phyloP scores from a whole-genome alignment of 495 filamentous ascomycete species.

The Astrocystis sublimbata region DNA sequence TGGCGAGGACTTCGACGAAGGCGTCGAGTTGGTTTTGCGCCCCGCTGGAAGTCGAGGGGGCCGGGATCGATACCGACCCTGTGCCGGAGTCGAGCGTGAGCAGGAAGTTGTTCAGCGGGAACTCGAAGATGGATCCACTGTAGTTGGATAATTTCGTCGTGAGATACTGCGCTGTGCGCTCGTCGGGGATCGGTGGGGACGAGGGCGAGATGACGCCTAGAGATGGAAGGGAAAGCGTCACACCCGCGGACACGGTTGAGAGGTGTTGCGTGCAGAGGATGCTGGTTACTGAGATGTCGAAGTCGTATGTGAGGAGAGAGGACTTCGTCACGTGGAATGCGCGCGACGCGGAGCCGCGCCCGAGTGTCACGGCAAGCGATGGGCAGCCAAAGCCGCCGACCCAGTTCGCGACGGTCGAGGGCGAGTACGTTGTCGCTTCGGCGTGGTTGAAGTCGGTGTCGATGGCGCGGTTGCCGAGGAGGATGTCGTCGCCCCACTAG shows the following conservation, averaged over 20 bases:
- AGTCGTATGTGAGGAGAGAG: background rate
- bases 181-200: background rate
- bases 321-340: background rate
- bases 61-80: background rate
- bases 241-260: background rate
- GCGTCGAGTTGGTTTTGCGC: background rate
- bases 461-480: background rate
- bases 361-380: slow-evolving; percentile 7
- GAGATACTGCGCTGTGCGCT: background rate
- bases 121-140: slow-evolving; percentile 5
- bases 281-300: slow-evolving; percentile 5
- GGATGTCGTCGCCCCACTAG: background rate
- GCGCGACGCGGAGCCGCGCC: slow-evolving; percentile 8
- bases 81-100: slow-evolving; percentile 3
- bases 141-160: background rate
- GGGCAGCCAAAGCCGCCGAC: slow-evolving; percentile 10
- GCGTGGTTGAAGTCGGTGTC: background rate
- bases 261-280: background rate
- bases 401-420: background rate
- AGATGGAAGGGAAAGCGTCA: slow-evolving; percentile 3
- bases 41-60: background rate
- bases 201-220: background rate
- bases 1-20: slow-evolving; percentile 2
- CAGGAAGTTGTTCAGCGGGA: slow-evolving; percentile 9
- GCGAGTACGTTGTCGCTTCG: background rate